These are phyloP conservation scores for Debaryomyces sp. DNA, from an alignment of 1,139 yeast genomes.

Conservation along the genomic window DNA sequence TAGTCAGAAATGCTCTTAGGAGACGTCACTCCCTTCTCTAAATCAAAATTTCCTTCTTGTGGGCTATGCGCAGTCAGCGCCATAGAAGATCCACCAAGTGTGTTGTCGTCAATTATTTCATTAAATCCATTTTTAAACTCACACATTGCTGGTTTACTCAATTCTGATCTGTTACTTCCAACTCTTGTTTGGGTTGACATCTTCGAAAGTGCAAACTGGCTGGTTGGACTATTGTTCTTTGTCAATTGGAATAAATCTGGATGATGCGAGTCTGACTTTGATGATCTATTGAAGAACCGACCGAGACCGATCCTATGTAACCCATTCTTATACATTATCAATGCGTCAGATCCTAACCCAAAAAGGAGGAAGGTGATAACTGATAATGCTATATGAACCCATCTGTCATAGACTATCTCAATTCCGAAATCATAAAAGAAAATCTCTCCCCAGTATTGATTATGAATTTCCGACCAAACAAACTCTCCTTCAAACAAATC, in stretches of 20 bases:
- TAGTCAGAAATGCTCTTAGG: slow-evolving; percentile 2
- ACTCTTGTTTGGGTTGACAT: slow-evolving; percentile 15
- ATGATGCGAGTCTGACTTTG: slow-evolving; percentile 4
- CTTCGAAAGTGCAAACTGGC: slow-evolving; percentile 8
- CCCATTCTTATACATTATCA: slow-evolving; percentile 51
- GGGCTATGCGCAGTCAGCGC: slow-evolving; percentile 3
- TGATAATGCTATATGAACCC: slow-evolving; percentile 62
- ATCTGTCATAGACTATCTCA: slow-evolving; percentile 37
- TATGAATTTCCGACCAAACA: slow-evolving; percentile 45
- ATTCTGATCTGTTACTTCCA: slow-evolving; percentile 18
- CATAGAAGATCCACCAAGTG: not conserved
- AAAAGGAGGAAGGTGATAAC: slow-evolving; percentile 67
- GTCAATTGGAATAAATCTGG: slow-evolving; percentile 3
- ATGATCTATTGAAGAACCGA: slow-evolving; percentile 9
- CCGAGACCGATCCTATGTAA: slow-evolving; percentile 17
- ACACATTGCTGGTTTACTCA: slow-evolving; percentile 15
- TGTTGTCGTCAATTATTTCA: slow-evolving; percentile 14
- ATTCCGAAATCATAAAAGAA: slow-evolving; percentile 27
- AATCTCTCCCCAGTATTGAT: slow-evolving; percentile 45
- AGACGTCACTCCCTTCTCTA: slow-evolving; percentile 9
- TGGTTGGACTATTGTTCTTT: slow-evolving; percentile 6
- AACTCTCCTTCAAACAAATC: slow-evolving; percentile 26
- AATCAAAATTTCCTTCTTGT: slow-evolving; percentile 6
- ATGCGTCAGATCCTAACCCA: slow-evolving; percentile 78
- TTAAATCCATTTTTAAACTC: slow-evolving; percentile 16